phyloP scores from a whole-genome alignment of 2,329 filamentous ascomycete species.

The Aspergillus candidus region DNA sequence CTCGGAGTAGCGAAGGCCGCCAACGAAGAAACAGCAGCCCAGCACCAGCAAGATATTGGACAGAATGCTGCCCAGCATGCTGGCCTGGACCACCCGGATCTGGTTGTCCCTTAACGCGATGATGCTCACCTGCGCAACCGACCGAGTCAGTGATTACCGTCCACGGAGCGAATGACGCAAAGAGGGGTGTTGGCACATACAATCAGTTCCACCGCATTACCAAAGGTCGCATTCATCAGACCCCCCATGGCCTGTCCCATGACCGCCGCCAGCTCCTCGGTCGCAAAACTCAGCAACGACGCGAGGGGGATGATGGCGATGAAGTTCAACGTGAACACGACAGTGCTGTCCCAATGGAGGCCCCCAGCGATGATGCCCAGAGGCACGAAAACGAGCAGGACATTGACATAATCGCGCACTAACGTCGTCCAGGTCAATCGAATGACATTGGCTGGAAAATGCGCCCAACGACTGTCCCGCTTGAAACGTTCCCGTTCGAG shows the following conservation, averaged over 20 bases:
- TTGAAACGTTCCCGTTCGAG: constrained; percentile 27
- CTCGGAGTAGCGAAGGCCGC: constrained; percentile 64
- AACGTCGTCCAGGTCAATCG: constrained; percentile 41
- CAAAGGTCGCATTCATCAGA: constrained; percentile 61
- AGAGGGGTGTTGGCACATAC: constrained; percentile 55
- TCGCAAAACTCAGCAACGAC: constrained; percentile 58
- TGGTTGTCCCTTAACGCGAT: constrained; percentile 79
- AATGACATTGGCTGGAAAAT: constrained; percentile 34
- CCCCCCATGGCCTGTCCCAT: constrained; percentile 58
- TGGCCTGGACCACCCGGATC: constrained; percentile 94
- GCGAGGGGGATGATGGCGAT: constrained; percentile 59
- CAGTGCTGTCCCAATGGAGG: constrained; percentile 52
- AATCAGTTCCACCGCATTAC: constrained; percentile 61
- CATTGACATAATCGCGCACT: constrained; percentile 51
- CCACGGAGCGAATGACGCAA: constrained; percentile 50
- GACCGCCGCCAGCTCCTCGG: constrained; percentile 56
- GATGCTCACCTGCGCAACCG: constrained; percentile 66
- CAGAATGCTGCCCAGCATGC: constrained; percentile 92
- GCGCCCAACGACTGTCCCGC: constrained; percentile 32
- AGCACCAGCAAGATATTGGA: constrained; percentile 88
- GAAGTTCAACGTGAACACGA: constrained; percentile 59
- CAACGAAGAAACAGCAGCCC: constrained; percentile 73
- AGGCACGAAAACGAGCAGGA: constrained; percentile 60
- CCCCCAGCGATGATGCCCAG: constrained; percentile 57
- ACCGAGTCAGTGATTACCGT: background rate